phyloP scores from a whole-genome alignment of 441 rosid species.

The Arabidopsis hybrid region DNA sequence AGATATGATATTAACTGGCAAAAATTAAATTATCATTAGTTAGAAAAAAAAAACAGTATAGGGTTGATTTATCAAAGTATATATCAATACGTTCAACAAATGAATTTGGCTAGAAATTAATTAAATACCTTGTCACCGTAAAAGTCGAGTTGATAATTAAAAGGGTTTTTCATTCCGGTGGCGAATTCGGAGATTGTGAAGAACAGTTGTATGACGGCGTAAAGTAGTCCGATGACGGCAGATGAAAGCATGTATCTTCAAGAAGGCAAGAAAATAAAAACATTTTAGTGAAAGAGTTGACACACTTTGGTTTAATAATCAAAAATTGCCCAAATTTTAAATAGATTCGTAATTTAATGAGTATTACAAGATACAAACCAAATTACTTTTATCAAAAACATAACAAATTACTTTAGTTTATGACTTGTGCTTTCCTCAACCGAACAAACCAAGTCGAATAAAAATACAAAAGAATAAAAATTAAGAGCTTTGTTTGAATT shows the following conservation, averaged over 20 bases:
- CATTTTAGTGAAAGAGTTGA: neutral
- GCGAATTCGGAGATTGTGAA: constrained; percentile 45
- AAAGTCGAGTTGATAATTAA: constrained; percentile 52
- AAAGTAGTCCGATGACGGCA: constrained; percentile 52
- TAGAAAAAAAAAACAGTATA: neutral
- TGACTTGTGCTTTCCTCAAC: constrained; percentile 5
- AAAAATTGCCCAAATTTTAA: neutral
- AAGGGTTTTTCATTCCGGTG: constrained; percentile 40
- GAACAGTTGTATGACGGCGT: constrained; percentile 51
- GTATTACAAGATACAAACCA: neutral
- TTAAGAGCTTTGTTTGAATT: neutral
- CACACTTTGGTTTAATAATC: neutral
- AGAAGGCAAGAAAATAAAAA: neutral
- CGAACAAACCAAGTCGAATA: constrained; percentile 5
- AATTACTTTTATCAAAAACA: neutral
- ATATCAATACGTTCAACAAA: neutral
- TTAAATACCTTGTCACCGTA: constrained; percentile 58
- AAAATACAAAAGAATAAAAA: neutral
- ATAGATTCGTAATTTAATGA: neutral
- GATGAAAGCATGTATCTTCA: constrained; percentile 62
- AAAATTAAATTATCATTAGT: neutral
- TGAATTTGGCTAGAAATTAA: neutral
- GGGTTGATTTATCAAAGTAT: too few relatives aligned
- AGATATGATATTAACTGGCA: constrained; percentile 51
- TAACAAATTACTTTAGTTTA: neutral